These are phyloP conservation scores for Raphanus sativus DNA, from an alignment of 345 rosid species.

Conservation along the genomic window DNA sequence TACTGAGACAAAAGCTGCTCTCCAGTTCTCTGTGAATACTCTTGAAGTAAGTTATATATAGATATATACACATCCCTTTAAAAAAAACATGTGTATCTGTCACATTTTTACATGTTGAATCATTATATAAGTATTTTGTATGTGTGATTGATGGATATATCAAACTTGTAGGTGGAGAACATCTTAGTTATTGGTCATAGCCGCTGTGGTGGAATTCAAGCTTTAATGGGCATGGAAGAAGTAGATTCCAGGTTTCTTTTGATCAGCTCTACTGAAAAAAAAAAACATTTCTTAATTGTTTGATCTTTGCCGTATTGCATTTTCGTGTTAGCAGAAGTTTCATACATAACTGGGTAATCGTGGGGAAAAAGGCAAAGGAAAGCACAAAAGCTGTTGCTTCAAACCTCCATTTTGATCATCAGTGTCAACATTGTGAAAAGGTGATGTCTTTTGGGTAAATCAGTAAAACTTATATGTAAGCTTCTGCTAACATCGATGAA, in stretches of 20 bases:
- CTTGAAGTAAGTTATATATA: slow-evolving; percentile 54
- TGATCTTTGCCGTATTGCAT: not conserved
- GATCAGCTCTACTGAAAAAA: not conserved
- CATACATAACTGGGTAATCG: slow-evolving; percentile 75
- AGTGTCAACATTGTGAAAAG: slow-evolving; percentile 96
- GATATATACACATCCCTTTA: not conserved
- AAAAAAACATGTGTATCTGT: not conserved
- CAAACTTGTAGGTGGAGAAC: slow-evolving; percentile 71
- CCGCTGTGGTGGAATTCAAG: slow-evolving; percentile 93
- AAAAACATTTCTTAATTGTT: not conserved
- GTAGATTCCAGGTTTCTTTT: slow-evolving; percentile 66
- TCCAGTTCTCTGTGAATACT: slow-evolving; percentile 86
- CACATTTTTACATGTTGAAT: slow-evolving; percentile 50
- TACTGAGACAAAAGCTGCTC: slow-evolving; percentile 90
- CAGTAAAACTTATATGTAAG: not conserved
- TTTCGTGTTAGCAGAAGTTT: slow-evolving; percentile 53
- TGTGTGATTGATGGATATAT: slow-evolving; percentile 35
- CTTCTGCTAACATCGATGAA: not conserved
- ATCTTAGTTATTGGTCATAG: slow-evolving; percentile 91
- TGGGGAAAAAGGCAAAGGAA: slow-evolving; percentile 75
- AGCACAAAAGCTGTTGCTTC: slow-evolving; percentile 66
- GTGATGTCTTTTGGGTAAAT: slow-evolving; percentile 38
- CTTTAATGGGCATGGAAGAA: slow-evolving; percentile 88
- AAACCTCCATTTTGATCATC: slow-evolving; percentile 69
- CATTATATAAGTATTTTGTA: slow-evolving; percentile 52